Evolutionary conservation across 2,329 filamentous ascomycete species (phyloP), one percentile per base, ranked within the genome.

Genomic region (Penicillium sp.): DNA sequence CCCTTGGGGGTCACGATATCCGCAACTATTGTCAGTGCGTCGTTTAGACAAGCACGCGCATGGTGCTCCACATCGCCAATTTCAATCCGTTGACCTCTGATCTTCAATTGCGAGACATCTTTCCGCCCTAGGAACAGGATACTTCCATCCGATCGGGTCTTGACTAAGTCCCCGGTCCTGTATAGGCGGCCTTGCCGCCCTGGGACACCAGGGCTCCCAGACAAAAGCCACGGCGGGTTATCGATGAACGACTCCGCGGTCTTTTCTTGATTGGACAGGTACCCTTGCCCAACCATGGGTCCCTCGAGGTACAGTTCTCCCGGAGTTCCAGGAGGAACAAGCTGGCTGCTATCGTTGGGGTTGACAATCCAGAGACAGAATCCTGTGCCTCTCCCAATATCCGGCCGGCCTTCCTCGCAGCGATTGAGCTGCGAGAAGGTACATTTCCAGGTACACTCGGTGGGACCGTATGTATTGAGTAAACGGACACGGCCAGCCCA

Each of bases 311-410:
- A 48, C 13, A 48, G 8, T 13, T 48, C 45, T 17, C 45, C 45
- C 2, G 45, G 19, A 2, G 45, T 15, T 17, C 29, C 45, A 33
- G 29, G 45, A 9, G 27, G 13, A 33, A 48, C 45, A 35, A 48
- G 45, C 4, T 35, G 29, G 19, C 27, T 35, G 29, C 19, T 35
- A 23, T 48, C 27, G 19, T 48, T 48, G 29, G 29, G 4, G 7
- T 35, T 48, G n/a, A 48, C 45, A 7, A 48, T 48, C 45, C 45
- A 48, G 13, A 48, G 45, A 19, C 45, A 48, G 13, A 48, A 48
- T 10, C 45, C 45, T 2, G 10, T 10, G 9, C 45, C 45, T 35
- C 13, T 35, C 8, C 45, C 45, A 23, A 48, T 48, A 17, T 23
- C 45, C 13, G 45, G 45, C 7, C 45, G 29, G 4, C 21, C 45